A percentile compares a stretch with the other conserved stretches of the same genome.
Conservation (phyloP, 2,329 filamentous ascomycete genomes). For the Beauveria australis region DNA sequence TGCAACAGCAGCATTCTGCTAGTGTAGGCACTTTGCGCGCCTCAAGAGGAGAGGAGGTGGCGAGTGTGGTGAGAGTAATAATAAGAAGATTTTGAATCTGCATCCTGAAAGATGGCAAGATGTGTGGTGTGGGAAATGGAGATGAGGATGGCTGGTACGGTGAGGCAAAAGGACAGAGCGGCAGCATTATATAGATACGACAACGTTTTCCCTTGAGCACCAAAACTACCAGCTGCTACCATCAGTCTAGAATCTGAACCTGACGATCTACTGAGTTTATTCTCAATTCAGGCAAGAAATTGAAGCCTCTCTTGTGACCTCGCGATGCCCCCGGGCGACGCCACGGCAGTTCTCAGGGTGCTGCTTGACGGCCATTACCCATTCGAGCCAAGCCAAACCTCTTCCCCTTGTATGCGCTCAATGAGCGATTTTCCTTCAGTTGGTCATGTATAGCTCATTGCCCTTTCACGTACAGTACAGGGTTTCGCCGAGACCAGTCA, state of each 20-base stretch:
- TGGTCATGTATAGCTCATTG: background rate
- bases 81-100: background rate
- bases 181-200: background rate
- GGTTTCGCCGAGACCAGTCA: too few relatives aligned
- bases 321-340: background rate
- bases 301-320: background rate
- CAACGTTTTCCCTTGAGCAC: background rate
- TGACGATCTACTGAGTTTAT: background rate
- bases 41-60: conserved; percentile 4
- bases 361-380: background rate
- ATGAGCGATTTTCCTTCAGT: background rate
- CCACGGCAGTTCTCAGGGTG: background rate
- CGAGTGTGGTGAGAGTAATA: background rate
- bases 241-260: background rate
- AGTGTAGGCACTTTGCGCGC: conserved; percentile 10
- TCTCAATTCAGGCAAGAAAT: background rate
- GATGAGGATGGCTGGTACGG: background rate
- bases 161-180: background rate
- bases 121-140: background rate
- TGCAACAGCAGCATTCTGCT: conserved; percentile 14
- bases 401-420: background rate
- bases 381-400: background rate
- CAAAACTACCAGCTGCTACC: background rate
- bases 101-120: background rate
- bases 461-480: too few relatives aligned